A percentile compares a stretch with the other conserved stretches of the same genome.
phyloP scores from a whole-genome alignment of 179 eudicot genomes.

The Patellifolia procumbens region DNA sequence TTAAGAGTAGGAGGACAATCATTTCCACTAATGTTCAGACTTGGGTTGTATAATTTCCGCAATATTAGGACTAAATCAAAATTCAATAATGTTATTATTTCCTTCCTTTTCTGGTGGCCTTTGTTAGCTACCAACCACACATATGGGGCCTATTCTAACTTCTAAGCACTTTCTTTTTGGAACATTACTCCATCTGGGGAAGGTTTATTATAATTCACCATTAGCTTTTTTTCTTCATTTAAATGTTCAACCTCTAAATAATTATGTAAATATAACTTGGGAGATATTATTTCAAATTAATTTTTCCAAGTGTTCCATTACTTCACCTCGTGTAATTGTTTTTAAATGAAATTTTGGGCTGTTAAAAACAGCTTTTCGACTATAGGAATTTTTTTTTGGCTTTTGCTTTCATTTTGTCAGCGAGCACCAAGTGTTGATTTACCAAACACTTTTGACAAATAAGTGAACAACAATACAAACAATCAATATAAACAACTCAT shows the following conservation, averaged over 20 bases:
- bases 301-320: background rate
- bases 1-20: too few species aligned
- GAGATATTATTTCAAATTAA: too few species aligned
- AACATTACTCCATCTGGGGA: slow-evolving; percentile 18
- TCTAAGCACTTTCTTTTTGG: background rate
- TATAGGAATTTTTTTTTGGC: too few species aligned
- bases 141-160: slow-evolving; percentile 7
- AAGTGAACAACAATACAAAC: too few species aligned
- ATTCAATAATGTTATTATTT: background rate
- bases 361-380: too few species aligned
- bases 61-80: slow-evolving; percentile 12
- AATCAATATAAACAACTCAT: too few species aligned
- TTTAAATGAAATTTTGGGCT: too few species aligned
- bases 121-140: slow-evolving; percentile 3
- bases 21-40: background rate
- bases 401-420: too few species aligned
- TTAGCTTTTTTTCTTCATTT: background rate
- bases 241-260: background rate
- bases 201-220: slow-evolving; percentile 13
- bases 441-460: too few species aligned
- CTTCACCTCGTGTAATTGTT: too few species aligned
- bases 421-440: too few species aligned
- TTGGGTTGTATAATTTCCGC: background rate
- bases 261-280: background rate
- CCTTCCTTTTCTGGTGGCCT: background rate